Base-by-base conservation (phyloP, 768 basidiomycete genomes). In the Amanita inopinata region DNA sequence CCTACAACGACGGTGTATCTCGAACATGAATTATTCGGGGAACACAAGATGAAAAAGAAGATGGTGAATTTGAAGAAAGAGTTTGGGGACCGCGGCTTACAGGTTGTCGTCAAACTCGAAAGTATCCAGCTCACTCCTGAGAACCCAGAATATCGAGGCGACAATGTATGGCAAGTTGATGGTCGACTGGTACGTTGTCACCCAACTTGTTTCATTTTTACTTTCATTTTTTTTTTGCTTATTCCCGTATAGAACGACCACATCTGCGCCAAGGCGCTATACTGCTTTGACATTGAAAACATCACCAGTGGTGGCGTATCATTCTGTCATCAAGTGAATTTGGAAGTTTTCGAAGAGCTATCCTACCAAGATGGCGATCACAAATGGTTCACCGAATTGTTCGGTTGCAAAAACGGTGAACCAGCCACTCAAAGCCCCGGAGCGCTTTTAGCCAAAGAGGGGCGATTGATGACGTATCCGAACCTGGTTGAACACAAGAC, bases 151-250 rank as follows among this genome's bases (percentile, higher is more conserved):
- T 66, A 64, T 48, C 40, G 39, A 0, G 63, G 64, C 5, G 63
- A 65, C n/a, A n/a, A n/a, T 5, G 49, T 50, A 5, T 67, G 66
- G 64, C 64, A 65, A 36, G 54, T 65, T 40, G 66, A 66, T 49
- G 66, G 60, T 2, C 47, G 48, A 40, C 46, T 61, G 34, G 46
- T 51, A 18, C 7, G 41, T 42, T 23, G 6, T 12, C 14, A 22
- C 18, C 23, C 17, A n/a, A 5, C 10, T 27, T n/a, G n/a, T n/a
- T n/a, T n/a, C n/a, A n/a, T n/a, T n/a, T n/a, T n/a, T n/a, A n/a
- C n/a, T 17, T 28, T 12, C 5, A 7, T 9, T 22, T 12, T 9
- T 3, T 18, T 28, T 32, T 7, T 28, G n/a, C 7, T 7, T 28
- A 28, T n/a, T 28, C 18, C 39, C 23, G 24, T 19, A 32, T 18